Percentiles rank a stretch among this genome's conserved stretches.
phyloP scores from a whole-genome alignment of 1,284 basidiomycete genomes.

The Ganoderma lucidum region DNA sequence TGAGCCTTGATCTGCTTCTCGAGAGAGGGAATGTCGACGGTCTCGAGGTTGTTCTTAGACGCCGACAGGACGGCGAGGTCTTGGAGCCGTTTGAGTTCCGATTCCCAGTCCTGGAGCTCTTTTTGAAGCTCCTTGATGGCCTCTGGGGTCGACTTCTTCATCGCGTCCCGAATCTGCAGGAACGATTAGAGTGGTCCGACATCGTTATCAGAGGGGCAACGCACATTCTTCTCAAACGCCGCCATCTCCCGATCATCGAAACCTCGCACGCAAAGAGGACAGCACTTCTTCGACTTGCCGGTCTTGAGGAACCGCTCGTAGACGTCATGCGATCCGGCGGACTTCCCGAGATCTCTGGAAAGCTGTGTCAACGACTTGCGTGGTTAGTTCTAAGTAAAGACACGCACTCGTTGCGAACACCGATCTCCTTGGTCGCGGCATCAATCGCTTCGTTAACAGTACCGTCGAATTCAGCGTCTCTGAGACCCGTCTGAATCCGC shows the following conservation, averaged over 20 bases:
- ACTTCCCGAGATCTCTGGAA: slow-evolving; percentile 39
- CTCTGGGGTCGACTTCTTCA: slow-evolving; percentile 57
- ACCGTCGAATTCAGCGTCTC: slow-evolving; percentile 40
- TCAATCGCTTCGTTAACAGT: slow-evolving; percentile 65
- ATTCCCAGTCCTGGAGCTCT: slow-evolving; percentile 70
- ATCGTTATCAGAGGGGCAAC: slow-evolving; percentile 32
- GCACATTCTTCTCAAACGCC: slow-evolving; percentile 74
- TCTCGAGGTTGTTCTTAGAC: slow-evolving; percentile 60
- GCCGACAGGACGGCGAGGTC: slow-evolving; percentile 62
- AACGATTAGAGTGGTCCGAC: neutral
- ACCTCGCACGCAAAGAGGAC: slow-evolving; percentile 79
- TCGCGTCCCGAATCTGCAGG: slow-evolving; percentile 60
- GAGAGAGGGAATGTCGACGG: slow-evolving; percentile 71
- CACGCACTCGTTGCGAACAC: slow-evolving; percentile 62
- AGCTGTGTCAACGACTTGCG: neutral
- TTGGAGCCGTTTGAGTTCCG: slow-evolving; percentile 66
- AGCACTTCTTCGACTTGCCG: slow-evolving; percentile 74
- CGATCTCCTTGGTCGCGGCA: slow-evolving; percentile 62
- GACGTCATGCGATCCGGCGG: slow-evolving; percentile 56
- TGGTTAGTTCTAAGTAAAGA: neutral
- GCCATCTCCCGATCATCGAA: slow-evolving; percentile 70
- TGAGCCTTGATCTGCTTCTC: slow-evolving; percentile 70
- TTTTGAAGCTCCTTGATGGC: slow-evolving; percentile 48
- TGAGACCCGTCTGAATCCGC: slow-evolving; percentile 56
- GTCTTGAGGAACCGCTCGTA: slow-evolving; percentile 70